Conservation (phyloP, 345 rosid genomes). For the Durio zibethinus region DNA sequence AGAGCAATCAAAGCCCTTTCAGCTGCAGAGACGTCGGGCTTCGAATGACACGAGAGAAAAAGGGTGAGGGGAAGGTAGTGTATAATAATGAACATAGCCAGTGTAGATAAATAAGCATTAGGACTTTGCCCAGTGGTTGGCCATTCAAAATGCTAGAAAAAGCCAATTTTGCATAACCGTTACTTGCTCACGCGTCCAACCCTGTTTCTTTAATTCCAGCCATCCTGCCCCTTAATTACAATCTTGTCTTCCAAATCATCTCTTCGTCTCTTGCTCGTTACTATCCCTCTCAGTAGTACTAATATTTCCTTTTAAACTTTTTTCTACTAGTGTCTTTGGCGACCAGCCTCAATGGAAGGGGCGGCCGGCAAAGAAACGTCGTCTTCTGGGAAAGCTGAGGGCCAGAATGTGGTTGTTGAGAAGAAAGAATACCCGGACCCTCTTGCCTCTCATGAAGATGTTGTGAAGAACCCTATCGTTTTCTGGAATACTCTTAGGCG, state of each 20-base stretch:
- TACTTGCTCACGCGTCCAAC: conserved; percentile 43
- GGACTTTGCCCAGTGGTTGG: conserved; percentile 12
- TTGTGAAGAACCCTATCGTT: conserved; percentile 40
- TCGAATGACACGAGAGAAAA: conserved; percentile 36
- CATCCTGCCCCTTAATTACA: conserved; percentile 40
- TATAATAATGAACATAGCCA: conserved; percentile 27
- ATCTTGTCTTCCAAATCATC: conserved; percentile 38
- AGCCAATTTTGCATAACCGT: conserved; percentile 66
- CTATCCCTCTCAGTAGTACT: neutral
- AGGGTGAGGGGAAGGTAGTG: conserved; percentile 7
- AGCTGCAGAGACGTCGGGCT: conserved; percentile 37
- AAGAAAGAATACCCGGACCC: conserved; percentile 60
- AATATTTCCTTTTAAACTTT: neutral
- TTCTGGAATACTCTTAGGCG: conserved; percentile 91
- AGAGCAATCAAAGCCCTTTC: conserved; percentile 24
- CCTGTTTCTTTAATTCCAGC: conserved; percentile 23
- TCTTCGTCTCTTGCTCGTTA: conserved; percentile 24
- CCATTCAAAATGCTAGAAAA: conserved; percentile 46
- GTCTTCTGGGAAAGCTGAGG: conserved; percentile 36
- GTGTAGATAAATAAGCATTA: conserved; percentile 21
- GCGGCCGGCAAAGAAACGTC: conserved; percentile 28
- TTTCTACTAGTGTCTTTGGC: conserved; percentile 17
- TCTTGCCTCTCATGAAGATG: conserved; percentile 53
- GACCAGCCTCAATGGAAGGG: conserved; percentile 1
- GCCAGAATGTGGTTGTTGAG: conserved; percentile 18